Conservation (phyloP, 192 early-diverging fungal species). For the Podila epicladia region DNA sequence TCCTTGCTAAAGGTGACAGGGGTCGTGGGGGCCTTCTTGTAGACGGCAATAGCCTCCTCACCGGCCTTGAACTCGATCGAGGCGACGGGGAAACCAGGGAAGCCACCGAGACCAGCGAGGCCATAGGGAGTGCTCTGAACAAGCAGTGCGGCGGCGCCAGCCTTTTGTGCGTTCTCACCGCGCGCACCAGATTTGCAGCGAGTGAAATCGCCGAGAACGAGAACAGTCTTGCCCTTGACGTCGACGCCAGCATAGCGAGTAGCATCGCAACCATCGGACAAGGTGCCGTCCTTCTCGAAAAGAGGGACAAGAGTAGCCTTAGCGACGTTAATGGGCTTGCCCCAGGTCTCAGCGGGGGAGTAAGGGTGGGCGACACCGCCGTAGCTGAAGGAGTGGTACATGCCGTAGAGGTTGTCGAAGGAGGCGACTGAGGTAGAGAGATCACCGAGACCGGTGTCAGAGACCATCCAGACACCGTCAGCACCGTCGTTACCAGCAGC, state of each 20-base stretch:
- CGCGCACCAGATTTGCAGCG: slow-evolving; percentile 51
- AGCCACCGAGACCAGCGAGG: slow-evolving; percentile 22
- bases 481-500: slow-evolving; percentile 69
- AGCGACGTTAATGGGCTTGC: slow-evolving; percentile 49
- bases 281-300: slow-evolving; percentile 9
- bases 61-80: slow-evolving; percentile 45
- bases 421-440: slow-evolving; percentile 67
- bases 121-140: slow-evolving; percentile 17
- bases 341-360: slow-evolving; percentile 3
- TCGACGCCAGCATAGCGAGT: slow-evolving; percentile 3
- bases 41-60: slow-evolving; percentile 35
- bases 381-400: slow-evolving; percentile 22
- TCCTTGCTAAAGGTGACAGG: slow-evolving; percentile 15
- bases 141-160: slow-evolving; percentile 14
- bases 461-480: slow-evolving; percentile 60
- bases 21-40: slow-evolving; percentile 17
- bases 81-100: slow-evolving; percentile 31
- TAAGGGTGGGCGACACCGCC: slow-evolving; percentile 14
- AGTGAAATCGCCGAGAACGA: slow-evolving; percentile 52
- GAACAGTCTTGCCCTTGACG: slow-evolving; percentile 50
- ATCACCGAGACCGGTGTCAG: slow-evolving; percentile 59
- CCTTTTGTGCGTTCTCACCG: slow-evolving; percentile 20
- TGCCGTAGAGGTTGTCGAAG: slow-evolving; percentile 54
- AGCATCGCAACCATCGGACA: slow-evolving; percentile 27
- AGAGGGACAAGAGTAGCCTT: slow-evolving; percentile 18